A percentile compares a stretch with the other conserved stretches of the same genome.
phyloP scores from a whole-genome alignment of 305 asterid genomes.

The Fraxinus paxiana region DNA sequence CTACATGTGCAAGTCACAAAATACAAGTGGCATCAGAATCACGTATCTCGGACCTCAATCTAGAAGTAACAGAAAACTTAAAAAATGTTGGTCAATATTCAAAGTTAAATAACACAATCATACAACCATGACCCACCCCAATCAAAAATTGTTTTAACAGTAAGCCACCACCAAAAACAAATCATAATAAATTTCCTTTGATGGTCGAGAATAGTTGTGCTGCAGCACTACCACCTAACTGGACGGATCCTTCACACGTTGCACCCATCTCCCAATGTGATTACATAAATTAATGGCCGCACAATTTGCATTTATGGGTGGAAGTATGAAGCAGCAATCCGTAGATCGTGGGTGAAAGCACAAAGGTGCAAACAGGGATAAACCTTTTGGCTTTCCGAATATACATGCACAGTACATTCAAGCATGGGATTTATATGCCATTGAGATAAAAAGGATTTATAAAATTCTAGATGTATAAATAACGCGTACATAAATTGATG shows the following conservation, averaged over 20 bases:
- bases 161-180: background rate
- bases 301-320: background rate
- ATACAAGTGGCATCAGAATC: background rate
- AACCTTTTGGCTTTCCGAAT: background rate
- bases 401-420: slow-evolving; percentile 20
- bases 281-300: background rate
- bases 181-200: background rate
- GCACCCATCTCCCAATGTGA: background rate
- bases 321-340: background rate
- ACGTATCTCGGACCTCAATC: background rate
- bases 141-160: background rate
- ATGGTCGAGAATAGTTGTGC: background rate
- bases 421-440: background rate
- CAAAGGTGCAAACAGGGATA: background rate
- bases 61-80: background rate
- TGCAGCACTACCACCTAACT: background rate
- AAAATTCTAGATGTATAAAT: background rate
- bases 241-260: background rate
- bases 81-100: background rate
- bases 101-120: background rate
- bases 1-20: slow-evolving; percentile 36
- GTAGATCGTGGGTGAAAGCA: background rate
- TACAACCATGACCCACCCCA: background rate
- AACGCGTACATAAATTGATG: background rate
- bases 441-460: background rate